Evolutionary conservation across 495 filamentous ascomycete species (phyloP).

Genomic region (Apodospora peruviana): DNA sequence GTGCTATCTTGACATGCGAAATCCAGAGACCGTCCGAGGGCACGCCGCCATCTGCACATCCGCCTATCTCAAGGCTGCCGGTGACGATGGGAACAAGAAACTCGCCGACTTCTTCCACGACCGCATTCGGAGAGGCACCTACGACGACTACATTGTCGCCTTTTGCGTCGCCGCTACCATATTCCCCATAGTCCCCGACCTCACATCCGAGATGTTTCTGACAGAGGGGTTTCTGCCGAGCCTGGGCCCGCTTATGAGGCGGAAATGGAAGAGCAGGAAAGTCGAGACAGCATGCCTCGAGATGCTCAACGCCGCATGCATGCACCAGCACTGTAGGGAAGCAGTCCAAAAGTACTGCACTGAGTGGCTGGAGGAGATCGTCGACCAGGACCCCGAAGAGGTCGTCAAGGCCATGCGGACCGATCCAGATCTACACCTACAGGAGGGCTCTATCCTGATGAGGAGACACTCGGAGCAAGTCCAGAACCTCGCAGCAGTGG

Average conservation of each 20-base stretch:
- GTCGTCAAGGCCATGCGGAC: slow-evolving; percentile 43
- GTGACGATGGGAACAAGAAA: slow-evolving; percentile 57
- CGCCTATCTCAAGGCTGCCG: slow-evolving; percentile 73
- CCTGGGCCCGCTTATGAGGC: slow-evolving; percentile 64
- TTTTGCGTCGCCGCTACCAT: slow-evolving; percentile 84
- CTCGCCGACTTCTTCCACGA: slow-evolving; percentile 62
- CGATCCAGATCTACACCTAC: slow-evolving; percentile 29
- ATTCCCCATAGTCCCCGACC: slow-evolving; percentile 74
- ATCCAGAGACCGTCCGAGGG: slow-evolving; percentile 58
- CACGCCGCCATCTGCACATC: slow-evolving; percentile 72
- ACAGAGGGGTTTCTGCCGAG: slow-evolving; percentile 72
- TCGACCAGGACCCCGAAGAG: slow-evolving; percentile 60
- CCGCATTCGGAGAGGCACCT: slow-evolving; percentile 41
- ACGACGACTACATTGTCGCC: slow-evolving; percentile 61
- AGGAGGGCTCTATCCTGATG: slow-evolving; percentile 41
- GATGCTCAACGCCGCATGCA: slow-evolving; percentile 84
- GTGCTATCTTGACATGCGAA: slow-evolving; percentile 68
- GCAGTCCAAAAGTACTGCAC: slow-evolving; percentile 73
- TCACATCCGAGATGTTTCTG: slow-evolving; percentile 70
- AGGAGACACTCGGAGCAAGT: slow-evolving; percentile 45
- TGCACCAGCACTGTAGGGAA: slow-evolving; percentile 70
- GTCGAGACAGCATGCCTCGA: slow-evolving; percentile 80
- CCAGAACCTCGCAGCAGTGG: slow-evolving; percentile 69
- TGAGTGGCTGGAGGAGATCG: slow-evolving; percentile 75
- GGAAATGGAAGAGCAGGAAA: slow-evolving; percentile 66